Base-by-base conservation (phyloP, 306 rosid species). In the Oemleria cerasiformis region DNA sequence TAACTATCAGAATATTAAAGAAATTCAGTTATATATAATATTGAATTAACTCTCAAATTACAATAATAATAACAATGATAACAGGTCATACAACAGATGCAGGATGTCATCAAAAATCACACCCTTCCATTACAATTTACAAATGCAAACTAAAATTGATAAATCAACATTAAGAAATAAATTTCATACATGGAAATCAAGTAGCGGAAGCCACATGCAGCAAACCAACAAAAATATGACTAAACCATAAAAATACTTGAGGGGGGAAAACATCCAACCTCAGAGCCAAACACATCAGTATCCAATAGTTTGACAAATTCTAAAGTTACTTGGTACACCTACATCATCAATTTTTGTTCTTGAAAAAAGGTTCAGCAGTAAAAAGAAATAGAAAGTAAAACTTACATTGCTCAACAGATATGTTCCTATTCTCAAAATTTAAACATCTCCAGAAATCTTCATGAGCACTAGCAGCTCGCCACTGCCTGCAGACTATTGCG, bases 371-470 rank as follows among this genome's bases (percentile, higher is more conserved):
- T 30, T 44, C 39, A 36, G 48, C 39, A 6, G 66, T 59, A 63
- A 55, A 43, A 54, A 41, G 1, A 15, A 19, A 56, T 41, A 9
- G 36, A 30, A 67, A 59, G 15, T 55, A 62, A 63, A 70, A 75
- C 97, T 87, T 84, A 95, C 99, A 95, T 85, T 95, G 99, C 53
- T 91, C 92, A 12, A 82, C 53, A 57, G 99, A 88, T 75, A 95
- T 91, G 81, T 85, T 92, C 48, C 92, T 85, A 72, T 95, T 86
- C 82, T 91, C 96, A 85, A 95, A 92, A 85, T 88, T 84, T 84
- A 95, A 88, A 77, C 82, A 79, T 75, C 80, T 91, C 99, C 99
- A 95, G 75, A 95, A 95, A 82, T 95, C 99, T 80, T 89, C 99
- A 77, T 95, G 99, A 43, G 96, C 91, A 88, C 99, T 89, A 65